Base-by-base conservation (phyloP, 2,329 filamentous ascomycete genomes). In the Scytalidium lignicola region DNA sequence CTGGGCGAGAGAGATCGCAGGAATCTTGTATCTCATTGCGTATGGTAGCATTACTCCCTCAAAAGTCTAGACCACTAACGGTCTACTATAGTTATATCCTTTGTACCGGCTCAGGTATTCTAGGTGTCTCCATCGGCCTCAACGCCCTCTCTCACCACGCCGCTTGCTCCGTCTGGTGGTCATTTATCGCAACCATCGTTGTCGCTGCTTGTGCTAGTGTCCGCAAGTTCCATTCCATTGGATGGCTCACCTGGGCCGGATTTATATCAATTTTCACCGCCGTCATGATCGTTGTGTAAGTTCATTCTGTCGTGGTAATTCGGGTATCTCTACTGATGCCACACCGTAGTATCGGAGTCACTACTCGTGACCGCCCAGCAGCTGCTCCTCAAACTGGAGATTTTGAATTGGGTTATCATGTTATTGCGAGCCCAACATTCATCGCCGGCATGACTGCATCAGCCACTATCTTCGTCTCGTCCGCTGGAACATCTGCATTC, bases 201-300 rank as follows among this genome's bases (percentile, higher is more conserved):
- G 70, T 79, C 10, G 73, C 74, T 22, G 51, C 70, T 1, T 67
- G 72, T 9, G 76, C 76, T 2, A 74, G 71, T 29, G 70, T 79
- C 8, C 73, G 78, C 55, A 83, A 78, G 50, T 75, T 82, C 56
- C 70, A 77, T 44, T 76, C 82, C 58, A 74, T 83, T 50, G 76
- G 74, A 3, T 82, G 77, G 75, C 64, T 83, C 41, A 80, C 77
- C 0, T 84, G 77, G 74, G 73, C 71, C 8, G 80, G 80, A 0
- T 82, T 83, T 57, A 48, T 72, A 2, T 78, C 74, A 22, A 73
- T 83, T 37, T 82, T 78, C 54, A 65, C 72, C n/a, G 78, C 79
- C 3, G 73, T 81, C 0, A 71, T 80, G 47, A 77, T 79, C 47
- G 5, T 40, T n/a, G 69, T 65, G 50, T 49, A 46, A 12, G 43